Evolutionary conservation across 768 basidiomycete genomes (phyloP), one percentile per base, ranked within the genome.

Genomic region (Rhodosporidiobolus sp.): DNA sequence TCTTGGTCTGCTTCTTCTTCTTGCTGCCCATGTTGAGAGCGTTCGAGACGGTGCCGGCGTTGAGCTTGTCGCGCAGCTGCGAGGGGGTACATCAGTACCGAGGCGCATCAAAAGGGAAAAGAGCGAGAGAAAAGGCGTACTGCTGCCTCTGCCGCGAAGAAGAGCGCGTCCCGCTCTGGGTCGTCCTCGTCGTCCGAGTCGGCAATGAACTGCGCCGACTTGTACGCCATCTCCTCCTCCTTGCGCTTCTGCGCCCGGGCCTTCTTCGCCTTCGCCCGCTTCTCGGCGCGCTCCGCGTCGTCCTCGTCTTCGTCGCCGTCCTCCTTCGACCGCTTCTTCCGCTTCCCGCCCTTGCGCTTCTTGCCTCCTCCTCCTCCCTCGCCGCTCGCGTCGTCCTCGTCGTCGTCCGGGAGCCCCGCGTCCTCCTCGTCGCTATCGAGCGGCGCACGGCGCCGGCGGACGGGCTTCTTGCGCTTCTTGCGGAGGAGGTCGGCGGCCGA

Each of bases 401-500:
- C 28, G 43, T 30, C 35, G 22, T 55, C 69, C 48, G 49, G 19
- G 17, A 45, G 55, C 59, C 63, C 54, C 28, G 69, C 70, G 28
- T 24, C n/a, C 54, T 69, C 59, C 20, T 63, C 55, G 17, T 68
- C 66, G 45, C 56, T 62, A n/a, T n/a, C n/a, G 11, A 58, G 34
- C 32, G 30, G 30, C 32, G 26, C 28, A 2, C 69, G 48, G 35
- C 65, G 67, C 19, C 68, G 63, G 7, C 77, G 77, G 12, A 83
- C 69, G 24, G 69, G 68, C 63, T 77, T 70, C 73, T 75, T 78
- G 60, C 87, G 85, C 65, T 87, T 85, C 82, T 89, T 90, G 67
- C 82, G 84, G 56, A 97, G 81, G 56, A 96, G 83, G 61, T 89
- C 85, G 4, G 87, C 73, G 0, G 80, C 83, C 32, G 89, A 87